phyloP scores from a whole-genome alignment of 2,329 filamentous ascomycete species.

The Plenodomus lindquistii region DNA sequence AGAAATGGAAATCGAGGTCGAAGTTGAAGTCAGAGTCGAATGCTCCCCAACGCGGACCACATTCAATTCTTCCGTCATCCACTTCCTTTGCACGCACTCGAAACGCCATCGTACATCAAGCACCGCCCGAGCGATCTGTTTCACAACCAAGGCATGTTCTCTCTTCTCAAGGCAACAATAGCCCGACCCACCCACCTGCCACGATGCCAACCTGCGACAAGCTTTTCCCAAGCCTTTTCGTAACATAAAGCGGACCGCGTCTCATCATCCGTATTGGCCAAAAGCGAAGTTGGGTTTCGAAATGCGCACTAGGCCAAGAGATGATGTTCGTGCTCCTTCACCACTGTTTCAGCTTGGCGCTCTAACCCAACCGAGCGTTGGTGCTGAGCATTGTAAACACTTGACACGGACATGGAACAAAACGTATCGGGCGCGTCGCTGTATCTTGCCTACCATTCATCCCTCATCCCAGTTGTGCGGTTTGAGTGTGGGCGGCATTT shows the following conservation, averaged over 20 bases:
- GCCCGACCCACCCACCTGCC: conserved; percentile 11
- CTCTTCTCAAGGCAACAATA: conserved; percentile 27
- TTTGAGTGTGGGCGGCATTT: background rate
- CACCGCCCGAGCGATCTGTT: background rate
- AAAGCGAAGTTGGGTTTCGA: conserved; percentile 26
- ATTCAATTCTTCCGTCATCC: background rate
- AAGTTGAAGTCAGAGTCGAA: conserved; percentile 1
- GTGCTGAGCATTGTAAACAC: conserved; percentile 9
- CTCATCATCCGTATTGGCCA: conserved; percentile 27
- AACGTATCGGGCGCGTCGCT: conserved; percentile 5
- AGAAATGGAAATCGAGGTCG: conserved; percentile 2
- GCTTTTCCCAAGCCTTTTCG: conserved; percentile 34
- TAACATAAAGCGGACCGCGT: conserved; percentile 14
- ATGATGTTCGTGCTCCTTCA: conserved; percentile 30
- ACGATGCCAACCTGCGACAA: conserved; percentile 24
- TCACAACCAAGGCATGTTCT: conserved; percentile 6
- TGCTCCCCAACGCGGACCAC: background rate
- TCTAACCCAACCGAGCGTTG: conserved; percentile 22
- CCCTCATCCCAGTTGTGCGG: conserved; percentile 1
- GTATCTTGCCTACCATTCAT: conserved; percentile 2
- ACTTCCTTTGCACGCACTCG: conserved; percentile 3
- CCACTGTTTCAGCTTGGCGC: conserved; percentile 44
- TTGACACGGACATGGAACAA: conserved; percentile 36
- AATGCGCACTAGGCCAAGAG: conserved; percentile 31
- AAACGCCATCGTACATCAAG: conserved; percentile 13